A percentile compares a stretch with the other conserved stretches of the same genome.
These are phyloP conservation scores for Dendrothele bispora DNA, from an alignment of 768 basidiomycete genomes.

Conservation along the genomic window DNA sequence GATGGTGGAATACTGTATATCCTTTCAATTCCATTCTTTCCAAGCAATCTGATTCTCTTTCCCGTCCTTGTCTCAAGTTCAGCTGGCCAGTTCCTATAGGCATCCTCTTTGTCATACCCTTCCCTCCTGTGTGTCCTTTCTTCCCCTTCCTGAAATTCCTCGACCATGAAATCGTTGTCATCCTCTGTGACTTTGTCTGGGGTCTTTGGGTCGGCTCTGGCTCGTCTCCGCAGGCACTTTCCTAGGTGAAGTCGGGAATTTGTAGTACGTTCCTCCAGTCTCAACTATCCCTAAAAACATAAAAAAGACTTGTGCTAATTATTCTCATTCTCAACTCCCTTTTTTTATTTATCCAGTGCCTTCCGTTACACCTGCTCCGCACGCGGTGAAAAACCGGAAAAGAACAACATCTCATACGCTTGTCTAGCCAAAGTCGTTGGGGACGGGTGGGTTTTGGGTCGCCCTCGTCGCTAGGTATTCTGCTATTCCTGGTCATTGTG, in stretches of 20 bases:
- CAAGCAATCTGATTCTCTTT: neutral
- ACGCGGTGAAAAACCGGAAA: slow-evolving; percentile 75
- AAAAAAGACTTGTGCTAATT: too few species aligned
- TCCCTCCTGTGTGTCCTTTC: slow-evolving; percentile 63
- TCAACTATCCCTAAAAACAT: too few species aligned
- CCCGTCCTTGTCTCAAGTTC: slow-evolving; percentile 38
- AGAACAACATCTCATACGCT: slow-evolving; percentile 55
- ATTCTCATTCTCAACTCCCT: neutral
- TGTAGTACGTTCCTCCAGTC: slow-evolving; percentile 57
- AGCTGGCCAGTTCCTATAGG: slow-evolving; percentile 83
- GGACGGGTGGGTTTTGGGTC: slow-evolving; percentile 86
- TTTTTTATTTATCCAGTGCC: slow-evolving; percentile 42
- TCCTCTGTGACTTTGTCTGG: slow-evolving; percentile 90
- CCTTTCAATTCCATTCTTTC: slow-evolving; percentile 9
- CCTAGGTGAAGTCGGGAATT: slow-evolving; percentile 85
- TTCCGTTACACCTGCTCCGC: slow-evolving; percentile 80
- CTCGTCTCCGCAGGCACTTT: slow-evolving; percentile 81
- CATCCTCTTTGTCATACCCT: slow-evolving; percentile 80
- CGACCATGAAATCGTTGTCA: slow-evolving; percentile 89
- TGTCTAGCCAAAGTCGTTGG: slow-evolving; percentile 69
- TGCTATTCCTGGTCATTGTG: slow-evolving; percentile 87
- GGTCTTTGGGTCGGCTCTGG: slow-evolving; percentile 85
- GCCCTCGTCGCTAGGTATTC: slow-evolving; percentile 76
- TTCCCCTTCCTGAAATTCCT: slow-evolving; percentile 24
- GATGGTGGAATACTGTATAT: too few species aligned